phyloP scores from a whole-genome alignment of 768 basidiomycete species.

The Amanita rubescens region DNA sequence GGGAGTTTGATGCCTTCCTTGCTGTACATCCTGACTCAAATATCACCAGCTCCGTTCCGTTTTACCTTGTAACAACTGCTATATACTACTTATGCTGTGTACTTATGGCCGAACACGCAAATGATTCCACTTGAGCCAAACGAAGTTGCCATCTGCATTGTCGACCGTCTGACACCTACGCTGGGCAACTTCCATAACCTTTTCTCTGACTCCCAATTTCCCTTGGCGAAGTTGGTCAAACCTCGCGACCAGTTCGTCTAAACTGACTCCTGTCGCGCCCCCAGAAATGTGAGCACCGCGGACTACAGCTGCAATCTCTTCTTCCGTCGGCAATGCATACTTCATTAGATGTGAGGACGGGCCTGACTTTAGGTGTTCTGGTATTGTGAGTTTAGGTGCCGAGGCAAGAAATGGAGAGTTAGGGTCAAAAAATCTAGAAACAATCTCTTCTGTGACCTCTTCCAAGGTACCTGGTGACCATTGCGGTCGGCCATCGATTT shows the following conservation, averaged over 20 bases:
- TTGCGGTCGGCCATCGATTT: conserved; percentile 40
- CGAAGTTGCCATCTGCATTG: conserved; percentile 50
- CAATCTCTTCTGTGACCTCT: conserved; percentile 53
- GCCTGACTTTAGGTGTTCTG: conserved; percentile 23
- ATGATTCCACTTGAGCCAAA: conserved; percentile 58
- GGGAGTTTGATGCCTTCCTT: not conserved
- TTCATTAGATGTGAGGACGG: conserved; percentile 25
- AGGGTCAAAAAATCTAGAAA: conserved; percentile 60
- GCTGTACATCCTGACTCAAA: not conserved
- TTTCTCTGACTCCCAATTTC: conserved; percentile 63
- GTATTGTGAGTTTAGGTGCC: conserved; percentile 37
- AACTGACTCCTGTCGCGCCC: conserved; percentile 51
- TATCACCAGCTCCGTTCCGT: not conserved
- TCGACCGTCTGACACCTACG: conserved; percentile 59
- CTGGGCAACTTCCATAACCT: conserved; percentile 67
- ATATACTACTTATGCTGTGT: not conserved
- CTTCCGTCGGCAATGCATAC: conserved; percentile 71
- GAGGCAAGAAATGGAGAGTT: conserved; percentile 39
- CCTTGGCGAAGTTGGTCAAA: conserved; percentile 41
- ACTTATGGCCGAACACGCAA: conserved; percentile 10
- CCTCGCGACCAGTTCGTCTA: conserved; percentile 55
- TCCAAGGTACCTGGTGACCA: conserved; percentile 66
- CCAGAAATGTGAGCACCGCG: conserved; percentile 55
- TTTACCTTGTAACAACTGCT: not conserved
- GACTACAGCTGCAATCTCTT: conserved; percentile 60